These are phyloP conservation scores for Euphrasia arctica DNA, from an alignment of 305 asterid genomes.

Conservation along the genomic window DNA sequence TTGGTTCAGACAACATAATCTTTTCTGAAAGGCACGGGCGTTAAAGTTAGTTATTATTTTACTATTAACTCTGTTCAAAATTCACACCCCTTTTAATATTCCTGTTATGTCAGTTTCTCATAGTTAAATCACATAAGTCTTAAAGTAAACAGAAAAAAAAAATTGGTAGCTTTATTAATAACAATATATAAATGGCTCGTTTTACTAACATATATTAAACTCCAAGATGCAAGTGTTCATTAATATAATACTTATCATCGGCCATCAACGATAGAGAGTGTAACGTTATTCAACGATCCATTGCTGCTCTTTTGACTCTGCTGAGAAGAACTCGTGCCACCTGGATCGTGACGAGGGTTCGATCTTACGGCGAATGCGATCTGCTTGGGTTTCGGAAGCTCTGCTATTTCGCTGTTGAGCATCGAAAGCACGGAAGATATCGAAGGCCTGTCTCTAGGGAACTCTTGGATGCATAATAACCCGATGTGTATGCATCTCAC, in stretches of 20 bases:
- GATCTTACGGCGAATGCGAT: conserved; percentile 3
- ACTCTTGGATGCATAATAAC: conserved; percentile 14
- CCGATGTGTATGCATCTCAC: conserved; percentile 20
- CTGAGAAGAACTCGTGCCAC: conserved; percentile 14
- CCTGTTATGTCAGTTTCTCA: neutral
- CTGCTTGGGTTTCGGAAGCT: conserved; percentile 10
- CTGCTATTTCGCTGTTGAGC: conserved; percentile 15
- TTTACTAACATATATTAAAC: neutral
- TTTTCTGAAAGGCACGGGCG: neutral
- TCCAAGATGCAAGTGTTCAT: no score
- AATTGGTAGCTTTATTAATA: neutral
- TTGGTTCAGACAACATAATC: conserved; percentile 18
- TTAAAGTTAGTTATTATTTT: neutral
- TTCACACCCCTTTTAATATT: neutral
- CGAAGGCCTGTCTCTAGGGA: conserved; percentile 19
- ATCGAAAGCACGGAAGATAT: conserved; percentile 12
- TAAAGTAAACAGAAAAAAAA: neutral
- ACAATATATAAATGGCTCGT: neutral
- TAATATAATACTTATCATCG: neutral
- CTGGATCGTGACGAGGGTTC: neutral
- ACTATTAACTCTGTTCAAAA: neutral
- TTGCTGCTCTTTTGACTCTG: conserved; percentile 12
- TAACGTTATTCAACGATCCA: conserved; percentile 10
- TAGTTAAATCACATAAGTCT: neutral
- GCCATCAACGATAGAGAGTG: conserved; percentile 14